A percentile compares a stretch with the other conserved stretches of the same genome.
These are phyloP conservation scores for Pythium phragmitis DNA, from an alignment of 352 stramenopile species.

Conservation along the genomic window DNA sequence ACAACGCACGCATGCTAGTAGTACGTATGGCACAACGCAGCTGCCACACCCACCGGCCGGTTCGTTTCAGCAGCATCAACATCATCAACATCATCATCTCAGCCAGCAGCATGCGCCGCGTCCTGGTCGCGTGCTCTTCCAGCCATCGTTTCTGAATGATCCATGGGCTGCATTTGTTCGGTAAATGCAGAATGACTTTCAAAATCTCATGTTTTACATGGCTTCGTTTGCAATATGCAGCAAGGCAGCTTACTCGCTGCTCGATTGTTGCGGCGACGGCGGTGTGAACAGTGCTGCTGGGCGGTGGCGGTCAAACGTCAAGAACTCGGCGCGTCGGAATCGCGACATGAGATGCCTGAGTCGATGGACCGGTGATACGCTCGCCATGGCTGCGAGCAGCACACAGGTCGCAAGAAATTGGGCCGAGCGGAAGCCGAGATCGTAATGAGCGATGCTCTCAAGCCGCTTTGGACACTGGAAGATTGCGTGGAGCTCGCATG, in stretches of 20 bases:
- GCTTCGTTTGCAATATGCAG: background rate
- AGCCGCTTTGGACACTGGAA: conserved; percentile 40
- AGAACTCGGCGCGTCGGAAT: conserved; percentile 38
- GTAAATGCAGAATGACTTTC: background rate
- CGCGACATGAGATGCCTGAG: conserved; percentile 42
- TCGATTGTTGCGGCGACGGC: background rate
- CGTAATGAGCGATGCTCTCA: conserved; percentile 32
- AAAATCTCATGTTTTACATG: background rate
- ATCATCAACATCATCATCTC: background rate
- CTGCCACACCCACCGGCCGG: background rate
- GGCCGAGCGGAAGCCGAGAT: conserved; percentile 36
- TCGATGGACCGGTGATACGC: conserved; percentile 36
- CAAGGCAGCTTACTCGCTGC: background rate
- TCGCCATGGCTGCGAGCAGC: conserved; percentile 42
- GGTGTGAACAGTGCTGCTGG: background rate
- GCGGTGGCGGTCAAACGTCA: conserved; percentile 37
- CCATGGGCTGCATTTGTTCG: conserved; percentile 41
- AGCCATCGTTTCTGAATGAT: conserved; percentile 67
- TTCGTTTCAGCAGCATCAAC: background rate
- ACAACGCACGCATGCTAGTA: background rate
- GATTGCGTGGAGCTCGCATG: conserved; percentile 39
- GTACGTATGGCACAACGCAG: background rate
- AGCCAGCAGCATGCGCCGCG: conserved; percentile 20
- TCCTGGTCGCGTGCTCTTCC: conserved; percentile 59
- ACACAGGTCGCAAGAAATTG: conserved; percentile 47